Evolutionary conservation across 352 stramenopile genomes (phyloP), one percentile per base, ranked within the genome.

Genomic region (Globisporangium nodosum): DNA sequence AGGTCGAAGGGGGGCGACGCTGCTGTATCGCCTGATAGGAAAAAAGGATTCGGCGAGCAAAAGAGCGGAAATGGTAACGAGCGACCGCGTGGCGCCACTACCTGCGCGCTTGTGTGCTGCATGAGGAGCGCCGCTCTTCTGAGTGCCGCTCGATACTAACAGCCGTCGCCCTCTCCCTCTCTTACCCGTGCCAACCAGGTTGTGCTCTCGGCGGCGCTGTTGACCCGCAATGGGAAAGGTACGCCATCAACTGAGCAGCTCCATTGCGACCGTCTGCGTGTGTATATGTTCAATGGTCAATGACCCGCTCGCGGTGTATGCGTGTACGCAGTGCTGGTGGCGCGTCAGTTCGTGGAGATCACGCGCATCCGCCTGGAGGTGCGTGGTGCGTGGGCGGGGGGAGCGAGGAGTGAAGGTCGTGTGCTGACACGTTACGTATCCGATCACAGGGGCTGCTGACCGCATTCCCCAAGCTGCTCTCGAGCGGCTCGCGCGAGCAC

Each of bases 331-430:
- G 85, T 95, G 63, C 72, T 99, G 43, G 84, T 99, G 31, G 96
- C 96, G 46, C 88, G 97, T 43, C 97, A 99, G 78, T 99, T 99
- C 79, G 96, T 99, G 35, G 96, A 99, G 75, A 99, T 99, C 87
- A 98, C 96, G 62, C 90, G 97, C 35, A 97, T 99, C 54, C 92
- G 97, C 47, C 87, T 99, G 31, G 97, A 99, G 86, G 85, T 94
- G 56, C 35, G 54, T n/a, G n/a, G 7, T 30, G 7, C 43, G 40
- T 12, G 9, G 3, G 24, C 21, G 48, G 15, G 13, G n/a, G 13
- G 24, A 15, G 48, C 1, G 8, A 4, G 24, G 15, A 20, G 21
- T 3, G 24, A 5, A 21, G 15, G 13, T 21, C 24, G 30, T 16
- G 21, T 52, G 45, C 5, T 49, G 20, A 27, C 9, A 8, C 20